Evolutionary conservation across 2,329 filamentous ascomycete species (phyloP), one percentile per base, ranked within the genome.

Genomic region (Fonsecaea pugnacius): DNA sequence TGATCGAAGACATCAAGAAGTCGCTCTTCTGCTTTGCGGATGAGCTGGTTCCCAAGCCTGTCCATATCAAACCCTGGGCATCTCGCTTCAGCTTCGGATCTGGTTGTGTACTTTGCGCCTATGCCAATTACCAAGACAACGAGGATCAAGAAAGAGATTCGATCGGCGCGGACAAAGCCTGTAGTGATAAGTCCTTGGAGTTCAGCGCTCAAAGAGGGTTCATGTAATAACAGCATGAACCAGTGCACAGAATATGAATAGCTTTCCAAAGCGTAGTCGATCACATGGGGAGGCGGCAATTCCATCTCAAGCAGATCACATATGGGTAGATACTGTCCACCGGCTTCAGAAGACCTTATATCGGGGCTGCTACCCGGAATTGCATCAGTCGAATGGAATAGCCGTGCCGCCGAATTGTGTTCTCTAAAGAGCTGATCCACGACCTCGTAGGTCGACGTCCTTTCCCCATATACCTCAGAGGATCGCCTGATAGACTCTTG

Each of bases 201-300:
- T 10, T 67, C 67, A 14, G 56, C 51, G 24, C 78, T 75, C 53
- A 80, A 78, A 30, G 72, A 77, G 1, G 78, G 78, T 58, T 80
- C 78, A 59, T 77, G 77, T 18, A 81, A 71, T 0, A 78, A 77
- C 3, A 80, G 71, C 16, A 78, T 79, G 60, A 81, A 80, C 78
- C 78, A 81, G 68, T 80, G 78, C 16, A 81, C 74, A 1, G 76
- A 69, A 55, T 75, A 72, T 58, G 80, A 78, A 55, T 80, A 80
- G 18, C 77, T 73, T 60, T 79, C 77, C 9, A 80, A 54, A 1
- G 79, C 69, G 18, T 70, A 61, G n/a, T 72, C 65, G 48, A 76
- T 71, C 5, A 73, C 48, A 1, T 74, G 65, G 9, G 69, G 64
- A 1, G 72, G 48, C 5, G 78, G 78, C 21, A 79, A 59, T 6